Evolutionary conservation across 768 basidiomycete species (phyloP), one percentile per base, ranked within the genome.

Genomic region (Suillus clintonianus): DNA sequence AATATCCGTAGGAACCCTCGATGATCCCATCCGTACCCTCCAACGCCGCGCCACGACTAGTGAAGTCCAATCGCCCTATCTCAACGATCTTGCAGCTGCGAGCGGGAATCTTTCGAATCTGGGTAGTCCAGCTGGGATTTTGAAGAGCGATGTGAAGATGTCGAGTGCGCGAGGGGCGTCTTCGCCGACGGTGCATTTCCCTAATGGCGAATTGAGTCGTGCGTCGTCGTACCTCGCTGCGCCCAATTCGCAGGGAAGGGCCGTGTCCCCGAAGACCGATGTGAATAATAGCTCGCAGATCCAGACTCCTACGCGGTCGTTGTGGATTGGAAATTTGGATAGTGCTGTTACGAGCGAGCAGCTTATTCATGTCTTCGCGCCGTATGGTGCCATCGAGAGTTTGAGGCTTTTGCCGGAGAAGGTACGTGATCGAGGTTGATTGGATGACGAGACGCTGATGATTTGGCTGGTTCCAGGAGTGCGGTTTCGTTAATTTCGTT

Each of bases 241-340:
- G 11, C 89, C 90, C 32, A 82, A 82, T 53, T 82, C 83, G 32
- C 86, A 88, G 71, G 90, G 86, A 70, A 87, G 91, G 57, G 87
- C 91, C n/a, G 79, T 90, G 61, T 94, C 93, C 14, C 93, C 93
- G 27, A 95, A 94, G 76, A 83, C 89, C 43, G 91, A 94, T 77
- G 82, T 78, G 39, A 74, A 32, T 36, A 82, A 85, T 48, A 81
- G 85, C 41, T 86, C 87, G 14, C 92, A 95, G 71, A 86, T 89
- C 60, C 96, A 98, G 78, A 90, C 94, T 45, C 97, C 97, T 41
- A 97, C 97, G 13, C 89, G 97, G 58, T 96, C 94, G 39, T 81
- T 99, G 34, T 99, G 97, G 97, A 97, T 99, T 72, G 97, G 97
- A 56, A 99, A 99, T 77, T 82, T 99, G 57, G 97, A 98, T 76